Percentiles rank a stretch among this genome's conserved stretches.
Conservation (phyloP, 192 early-diverging fungal genomes). For the Lobosporangium transversale region DNA sequence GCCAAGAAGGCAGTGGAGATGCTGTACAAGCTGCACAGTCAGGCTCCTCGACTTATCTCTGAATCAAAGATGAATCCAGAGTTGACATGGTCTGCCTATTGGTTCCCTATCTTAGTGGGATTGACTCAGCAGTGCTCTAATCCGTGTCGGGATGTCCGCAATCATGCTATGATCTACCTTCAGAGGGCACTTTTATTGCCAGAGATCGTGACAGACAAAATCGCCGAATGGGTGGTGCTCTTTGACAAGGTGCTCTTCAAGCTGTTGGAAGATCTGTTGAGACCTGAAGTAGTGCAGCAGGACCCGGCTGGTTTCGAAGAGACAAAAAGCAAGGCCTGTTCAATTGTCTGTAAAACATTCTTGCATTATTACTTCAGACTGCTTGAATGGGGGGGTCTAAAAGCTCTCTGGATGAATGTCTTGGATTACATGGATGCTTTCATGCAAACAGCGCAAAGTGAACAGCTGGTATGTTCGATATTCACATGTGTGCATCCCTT, state of each 20-base stretch:
- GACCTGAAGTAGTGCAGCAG: slow-evolving; percentile 73
- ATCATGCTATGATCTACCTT: slow-evolving; percentile 82
- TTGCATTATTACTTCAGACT: slow-evolving; percentile 74
- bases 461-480: slow-evolving; percentile 66
- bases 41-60: slow-evolving; percentile 57
- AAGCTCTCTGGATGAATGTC: slow-evolving; percentile 69
- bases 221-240: slow-evolving; percentile 65
- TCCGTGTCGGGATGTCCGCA: slow-evolving; percentile 81
- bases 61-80: slow-evolving; percentile 54
- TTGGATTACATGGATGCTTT: slow-evolving; percentile 73
- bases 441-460: slow-evolving; percentile 67
- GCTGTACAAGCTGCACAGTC: slow-evolving; percentile 68
- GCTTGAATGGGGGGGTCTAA: slow-evolving; percentile 65
- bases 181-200: slow-evolving; percentile 79
- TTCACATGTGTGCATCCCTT: too few relatives aligned
- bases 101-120: slow-evolving; percentile 80
- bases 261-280: slow-evolving; percentile 83
- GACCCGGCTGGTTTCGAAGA: slow-evolving; percentile 79
- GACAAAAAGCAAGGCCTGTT: slow-evolving; percentile 75
- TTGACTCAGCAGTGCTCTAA: slow-evolving; percentile 80
- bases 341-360: slow-evolving; percentile 79
- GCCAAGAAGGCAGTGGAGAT: slow-evolving; percentile 75
- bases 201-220: slow-evolving; percentile 58
- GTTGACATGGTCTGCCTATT: slow-evolving; percentile 77
- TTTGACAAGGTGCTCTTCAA: slow-evolving; percentile 93